phyloP scores from a whole-genome alignment of 2,329 filamentous ascomycete species.

The Macroventuria anomochaeta region DNA sequence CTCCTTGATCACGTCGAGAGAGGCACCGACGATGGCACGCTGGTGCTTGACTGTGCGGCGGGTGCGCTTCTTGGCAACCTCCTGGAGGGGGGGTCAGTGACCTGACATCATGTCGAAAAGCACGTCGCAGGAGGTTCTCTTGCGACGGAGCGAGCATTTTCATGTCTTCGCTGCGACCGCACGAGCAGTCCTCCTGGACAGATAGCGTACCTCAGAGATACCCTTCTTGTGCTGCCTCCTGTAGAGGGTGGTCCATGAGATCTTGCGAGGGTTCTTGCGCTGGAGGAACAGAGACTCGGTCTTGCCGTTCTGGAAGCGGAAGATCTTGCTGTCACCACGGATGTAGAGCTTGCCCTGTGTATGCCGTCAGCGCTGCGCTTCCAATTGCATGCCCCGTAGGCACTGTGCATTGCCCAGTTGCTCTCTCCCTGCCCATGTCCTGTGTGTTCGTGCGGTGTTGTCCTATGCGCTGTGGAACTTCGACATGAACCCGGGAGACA shows the following conservation, averaged over 20 bases:
- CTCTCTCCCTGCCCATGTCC: slow-evolving; percentile 22
- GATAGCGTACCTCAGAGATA: slow-evolving; percentile 88
- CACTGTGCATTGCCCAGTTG: slow-evolving; percentile 2
- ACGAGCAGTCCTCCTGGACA: slow-evolving; percentile 15
- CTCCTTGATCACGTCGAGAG: slow-evolving; percentile 99
- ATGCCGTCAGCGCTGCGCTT: slow-evolving; percentile 39
- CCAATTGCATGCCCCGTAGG: slow-evolving; percentile 13
- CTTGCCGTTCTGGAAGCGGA: slow-evolving; percentile 99
- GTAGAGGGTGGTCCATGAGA: slow-evolving; percentile 98
- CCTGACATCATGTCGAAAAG: slow-evolving; percentile 15
- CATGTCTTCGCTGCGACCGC: slow-evolving; percentile 24
- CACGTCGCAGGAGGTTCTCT: slow-evolving; percentile 17
- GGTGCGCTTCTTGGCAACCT: slow-evolving; percentile 99
- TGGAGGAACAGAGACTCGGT: slow-evolving; percentile 99
- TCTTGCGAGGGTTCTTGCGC: slow-evolving; percentile 99
- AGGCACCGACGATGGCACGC: slow-evolving; percentile 98
- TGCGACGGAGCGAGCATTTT: slow-evolving; percentile 25
- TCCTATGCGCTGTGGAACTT: slow-evolving; percentile 25
- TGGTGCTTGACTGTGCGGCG: slow-evolving; percentile 98
- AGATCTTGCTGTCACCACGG: slow-evolving; percentile 99
- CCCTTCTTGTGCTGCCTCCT: slow-evolving; percentile 99
- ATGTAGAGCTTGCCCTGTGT: slow-evolving; percentile 97
- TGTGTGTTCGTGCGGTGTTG: slow-evolving; percentile 22
- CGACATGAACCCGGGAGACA: slow-evolving; percentile 30
- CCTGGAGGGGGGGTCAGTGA: slow-evolving; percentile 63